These are phyloP conservation scores for Vinca major DNA, from an alignment of 305 asterid genomes.

Conservation along the genomic window DNA sequence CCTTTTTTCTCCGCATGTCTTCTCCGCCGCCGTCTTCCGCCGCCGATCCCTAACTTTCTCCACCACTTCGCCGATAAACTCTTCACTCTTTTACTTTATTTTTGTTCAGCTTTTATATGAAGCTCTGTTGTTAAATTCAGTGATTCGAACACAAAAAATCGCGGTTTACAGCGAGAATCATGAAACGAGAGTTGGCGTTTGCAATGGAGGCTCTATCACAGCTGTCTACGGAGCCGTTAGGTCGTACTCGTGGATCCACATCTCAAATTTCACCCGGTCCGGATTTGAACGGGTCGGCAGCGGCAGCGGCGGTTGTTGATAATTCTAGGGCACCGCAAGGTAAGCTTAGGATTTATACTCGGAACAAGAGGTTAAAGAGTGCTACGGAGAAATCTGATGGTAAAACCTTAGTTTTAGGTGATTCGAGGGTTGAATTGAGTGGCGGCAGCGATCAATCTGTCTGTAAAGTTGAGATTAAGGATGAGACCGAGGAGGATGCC, in stretches of 20 bases:
- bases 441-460: constrained; percentile 15
- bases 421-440: constrained; percentile 15
- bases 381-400: constrained; percentile 5
- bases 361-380: constrained; percentile 60
- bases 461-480: constrained; percentile 23
- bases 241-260: constrained; percentile 20
- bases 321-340: constrained; percentile 6
- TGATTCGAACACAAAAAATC: neutral
- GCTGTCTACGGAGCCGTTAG: constrained; percentile 6
- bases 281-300: constrained; percentile 27
- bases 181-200: constrained; percentile 27
- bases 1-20: too few relatives aligned
- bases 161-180: neutral
- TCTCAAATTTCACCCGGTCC: constrained; percentile 13
- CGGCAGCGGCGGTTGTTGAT: constrained; percentile 16
- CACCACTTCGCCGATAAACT: neutral
- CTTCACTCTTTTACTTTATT: neutral
- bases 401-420: constrained; percentile 8
- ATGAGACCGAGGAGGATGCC: constrained; percentile 22
- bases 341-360: constrained; percentile 46
- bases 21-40: too few relatives aligned
- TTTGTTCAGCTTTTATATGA: constrained; percentile 1
- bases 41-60: too few relatives aligned
- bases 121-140: neutral
- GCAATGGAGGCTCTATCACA: constrained; percentile 18